Percentiles rank a stretch among this genome's conserved stretches.
Conservation (phyloP, 306 rosid species). For the Castanea crenata region DNA sequence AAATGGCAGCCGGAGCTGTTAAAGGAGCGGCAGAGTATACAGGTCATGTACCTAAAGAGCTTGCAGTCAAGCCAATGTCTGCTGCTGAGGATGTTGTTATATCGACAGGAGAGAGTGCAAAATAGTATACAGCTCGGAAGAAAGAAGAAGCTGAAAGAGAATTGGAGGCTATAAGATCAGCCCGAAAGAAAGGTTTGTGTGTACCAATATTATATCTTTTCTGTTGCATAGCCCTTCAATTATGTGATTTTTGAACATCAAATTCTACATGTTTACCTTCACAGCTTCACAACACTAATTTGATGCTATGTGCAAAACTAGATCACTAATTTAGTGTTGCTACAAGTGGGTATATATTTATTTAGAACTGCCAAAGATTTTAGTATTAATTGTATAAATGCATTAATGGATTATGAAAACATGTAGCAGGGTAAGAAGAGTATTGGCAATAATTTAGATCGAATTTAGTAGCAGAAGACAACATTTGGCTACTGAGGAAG, state of each 20-base stretch:
- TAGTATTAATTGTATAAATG: not conserved
- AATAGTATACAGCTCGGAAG: slow-evolving; percentile 74
- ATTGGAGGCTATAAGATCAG: slow-evolving; percentile 29
- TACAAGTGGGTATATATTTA: not conserved
- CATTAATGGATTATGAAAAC: not conserved
- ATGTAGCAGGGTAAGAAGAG: not conserved
- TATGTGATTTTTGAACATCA: too few relatives aligned
- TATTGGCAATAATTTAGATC: not conserved
- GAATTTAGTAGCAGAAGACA: not conserved
- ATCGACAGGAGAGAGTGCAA: slow-evolving; percentile 58
- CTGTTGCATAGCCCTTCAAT: not conserved
- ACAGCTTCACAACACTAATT: too few relatives aligned
- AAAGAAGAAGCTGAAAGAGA: slow-evolving; percentile 56
- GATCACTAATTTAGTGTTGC: not conserved
- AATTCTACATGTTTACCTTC: too few relatives aligned
- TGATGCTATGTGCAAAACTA: not conserved
- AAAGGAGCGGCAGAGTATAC: slow-evolving; percentile 54
- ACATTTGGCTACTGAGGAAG: not conserved
- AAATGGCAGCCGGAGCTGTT: slow-evolving; percentile 39
- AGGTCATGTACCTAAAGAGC: slow-evolving; percentile 44
- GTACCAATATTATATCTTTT: not conserved
- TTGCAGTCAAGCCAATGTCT: slow-evolving; percentile 44
- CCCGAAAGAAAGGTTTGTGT: slow-evolving; percentile 33
- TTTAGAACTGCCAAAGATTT: not conserved
- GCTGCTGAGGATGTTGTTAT: slow-evolving; percentile 47